Percentiles rank a stretch among this genome's conserved stretches.
Conservation (phyloP, 1,139 yeast species). For the Sugiyamaella xylanicola region DNA sequence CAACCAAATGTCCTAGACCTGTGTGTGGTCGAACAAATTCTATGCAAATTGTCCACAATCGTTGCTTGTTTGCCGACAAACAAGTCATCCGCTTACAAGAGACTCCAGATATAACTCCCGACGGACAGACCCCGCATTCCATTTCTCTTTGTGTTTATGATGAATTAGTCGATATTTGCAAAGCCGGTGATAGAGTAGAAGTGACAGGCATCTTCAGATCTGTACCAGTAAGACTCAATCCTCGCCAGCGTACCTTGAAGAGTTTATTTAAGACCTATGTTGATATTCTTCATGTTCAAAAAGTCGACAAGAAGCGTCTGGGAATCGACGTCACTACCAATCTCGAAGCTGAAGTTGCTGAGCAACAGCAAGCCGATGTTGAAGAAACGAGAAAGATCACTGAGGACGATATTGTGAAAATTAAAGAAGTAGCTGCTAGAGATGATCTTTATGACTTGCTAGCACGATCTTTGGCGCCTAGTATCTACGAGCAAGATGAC, state of each 20-base stretch:
- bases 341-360: slow-evolving; percentile 35
- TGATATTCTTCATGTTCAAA: slow-evolving; percentile 91
- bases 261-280: slow-evolving; percentile 87
- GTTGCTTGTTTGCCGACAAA: slow-evolving; percentile 91
- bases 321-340: slow-evolving; percentile 76
- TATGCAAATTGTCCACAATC: slow-evolving; percentile 87
- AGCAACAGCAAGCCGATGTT: slow-evolving; percentile 50
- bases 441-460: slow-evolving; percentile 84
- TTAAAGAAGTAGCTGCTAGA: slow-evolving; percentile 63
- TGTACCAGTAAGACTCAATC: slow-evolving; percentile 84
- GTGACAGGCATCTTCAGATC: slow-evolving; percentile 95
- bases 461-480: slow-evolving; percentile 92
- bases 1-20: slow-evolving; percentile 86
- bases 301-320: slow-evolving; percentile 77
- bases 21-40: slow-evolving; percentile 85
- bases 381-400: slow-evolving; percentile 74
- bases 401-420: slow-evolving; percentile 66
- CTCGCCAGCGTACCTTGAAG: slow-evolving; percentile 82
- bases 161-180: slow-evolving; percentile 88
- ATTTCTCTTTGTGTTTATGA: slow-evolving; percentile 93
- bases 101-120: slow-evolving; percentile 98
- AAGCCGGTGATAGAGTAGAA: slow-evolving; percentile 97
- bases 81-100: slow-evolving; percentile 94
- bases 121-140: slow-evolving; percentile 98
- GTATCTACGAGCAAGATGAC: slow-evolving; percentile 93